These are phyloP conservation scores for Cyathus olla DNA, from an alignment of 1,284 basidiomycete genomes.

Conservation along the genomic window DNA sequence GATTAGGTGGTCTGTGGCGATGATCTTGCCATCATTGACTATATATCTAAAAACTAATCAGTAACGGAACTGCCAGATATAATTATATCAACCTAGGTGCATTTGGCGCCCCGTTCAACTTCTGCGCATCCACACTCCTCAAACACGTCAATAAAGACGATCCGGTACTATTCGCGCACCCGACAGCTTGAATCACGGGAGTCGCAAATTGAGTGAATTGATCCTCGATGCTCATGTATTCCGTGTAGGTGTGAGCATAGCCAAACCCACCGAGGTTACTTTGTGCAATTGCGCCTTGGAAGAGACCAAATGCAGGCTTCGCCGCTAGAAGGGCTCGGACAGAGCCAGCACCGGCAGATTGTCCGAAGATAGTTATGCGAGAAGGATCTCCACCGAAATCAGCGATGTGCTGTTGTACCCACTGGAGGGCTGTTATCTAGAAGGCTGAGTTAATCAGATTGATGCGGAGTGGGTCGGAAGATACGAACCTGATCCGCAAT, in stretches of 20 bases:
- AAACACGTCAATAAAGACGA: conserved; percentile 28
- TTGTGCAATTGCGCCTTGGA: conserved; percentile 57
- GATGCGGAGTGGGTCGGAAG: not conserved
- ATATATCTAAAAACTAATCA: conserved; percentile 39
- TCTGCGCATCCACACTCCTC: conserved; percentile 17
- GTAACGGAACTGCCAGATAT: no score
- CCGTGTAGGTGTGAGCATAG: conserved; percentile 45
- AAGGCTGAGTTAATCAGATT: not conserved
- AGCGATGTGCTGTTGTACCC: conserved; percentile 20
- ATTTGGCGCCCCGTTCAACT: conserved; percentile 25
- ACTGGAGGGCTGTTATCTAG: conserved; percentile 23
- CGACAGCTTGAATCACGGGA: conserved; percentile 24
- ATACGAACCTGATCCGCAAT: conserved; percentile 39
- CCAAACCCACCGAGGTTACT: conserved; percentile 59
- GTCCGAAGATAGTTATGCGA: conserved; percentile 46
- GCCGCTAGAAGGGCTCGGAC: conserved; percentile 56
- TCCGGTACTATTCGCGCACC: conserved; percentile 28
- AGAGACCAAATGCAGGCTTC: conserved; percentile 54
- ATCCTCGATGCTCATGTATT: conserved; percentile 35
- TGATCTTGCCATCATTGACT: conserved; percentile 58
- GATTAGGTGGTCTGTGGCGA: conserved; percentile 50
- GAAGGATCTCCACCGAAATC: conserved; percentile 35
- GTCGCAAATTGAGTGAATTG: conserved; percentile 25
- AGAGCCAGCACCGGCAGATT: conserved; percentile 51
- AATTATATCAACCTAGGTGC: conserved; percentile 20